Conservation (phyloP, 2,329 filamentous ascomycete genomes). For the Ophiocordyceps sinensis region DNA sequence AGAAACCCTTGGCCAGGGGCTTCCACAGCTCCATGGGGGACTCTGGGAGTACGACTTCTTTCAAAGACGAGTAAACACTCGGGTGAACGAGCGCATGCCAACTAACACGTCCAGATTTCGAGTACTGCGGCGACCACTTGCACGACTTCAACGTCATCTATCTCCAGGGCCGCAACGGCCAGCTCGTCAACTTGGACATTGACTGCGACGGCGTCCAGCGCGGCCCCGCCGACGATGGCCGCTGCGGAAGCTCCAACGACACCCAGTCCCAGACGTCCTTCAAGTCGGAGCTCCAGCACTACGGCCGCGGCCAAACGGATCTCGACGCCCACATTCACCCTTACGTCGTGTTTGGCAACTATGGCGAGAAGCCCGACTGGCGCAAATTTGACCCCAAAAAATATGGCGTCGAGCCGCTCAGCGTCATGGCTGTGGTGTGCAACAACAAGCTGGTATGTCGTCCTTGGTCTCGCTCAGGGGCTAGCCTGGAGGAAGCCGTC, state of each 20-base stretch:
- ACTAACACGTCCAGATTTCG: constrained; percentile 19
- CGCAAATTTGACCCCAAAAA: constrained; percentile 24
- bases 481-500: too few species aligned
- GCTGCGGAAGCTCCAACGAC: constrained; percentile 28
- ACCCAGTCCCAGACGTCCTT: constrained; percentile 34
- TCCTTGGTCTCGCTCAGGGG: too few species aligned
- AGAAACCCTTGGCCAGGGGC: constrained; percentile 20
- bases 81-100: too few species aligned
- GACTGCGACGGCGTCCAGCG: constrained; percentile 40
- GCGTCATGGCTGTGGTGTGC: constrained; percentile 41
- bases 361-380: constrained; percentile 16
- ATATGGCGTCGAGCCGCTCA: constrained; percentile 32
- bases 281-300: constrained; percentile 20
- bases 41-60: constrained; percentile 18
- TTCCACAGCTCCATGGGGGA: constrained; percentile 25
- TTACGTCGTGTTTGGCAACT: constrained; percentile 40
- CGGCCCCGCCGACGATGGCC: constrained; percentile 24
- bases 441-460: constrained; percentile 24
- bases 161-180: constrained; percentile 25
- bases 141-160: constrained; percentile 28
- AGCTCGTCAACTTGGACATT: constrained; percentile 41
- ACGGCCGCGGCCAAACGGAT: constrained; percentile 22
- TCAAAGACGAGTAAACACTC: too few species aligned
- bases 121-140: constrained; percentile 33
- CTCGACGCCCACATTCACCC: constrained; percentile 36